Evolutionary conservation across 345 rosid genomes (phyloP), one percentile per base, ranked within the genome.

Genomic region (Microcos paniculata): DNA sequence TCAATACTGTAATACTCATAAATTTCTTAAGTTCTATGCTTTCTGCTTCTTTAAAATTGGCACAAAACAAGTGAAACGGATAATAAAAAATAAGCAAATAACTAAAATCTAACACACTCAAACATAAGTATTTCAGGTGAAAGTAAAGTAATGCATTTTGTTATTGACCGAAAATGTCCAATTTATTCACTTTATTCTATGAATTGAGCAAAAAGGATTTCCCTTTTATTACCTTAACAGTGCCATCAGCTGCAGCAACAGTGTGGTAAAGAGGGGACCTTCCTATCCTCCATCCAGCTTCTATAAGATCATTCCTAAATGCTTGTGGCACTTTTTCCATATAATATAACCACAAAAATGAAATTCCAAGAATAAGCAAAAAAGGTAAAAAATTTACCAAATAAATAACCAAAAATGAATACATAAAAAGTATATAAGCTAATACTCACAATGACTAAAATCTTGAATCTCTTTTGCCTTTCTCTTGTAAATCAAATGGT

Each of bases 191-290:
- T 6, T 43, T 6, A 43, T 8, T 5, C 38, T 68, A 40, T 30
- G 3, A 61, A 7, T 11, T 24, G 9, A 49, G 40, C 3, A 1
- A 3, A 65, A 38, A 30, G 1, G 8, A 19, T 26, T 14, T 70
- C 12, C 24, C 24, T 24, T 26, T 33, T 38, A 24, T 46, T 55
- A 96, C 99, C 98, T 96, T 96, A 69, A 92, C 81, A 72, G 98
- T 96, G 73, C 99, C 98, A 90, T 96, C 98, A 52, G 93, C 86
- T 3, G 98, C 97, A 56, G 92, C 88, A 67, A 93, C 95, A 35
- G 89, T 77, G 3, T 62, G 83, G 79, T 85, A 87, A 80, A 96
- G 73, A 0, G 95, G 94, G 8, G 96, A 92, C 68, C 97, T 84
- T 43, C 98, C 98, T 1, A 96, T 86, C 56, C 81, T 93, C 92